Evolutionary conservation across 2,329 filamentous ascomycete species (phyloP).

Genomic region (Anthostomella pinea): DNA sequence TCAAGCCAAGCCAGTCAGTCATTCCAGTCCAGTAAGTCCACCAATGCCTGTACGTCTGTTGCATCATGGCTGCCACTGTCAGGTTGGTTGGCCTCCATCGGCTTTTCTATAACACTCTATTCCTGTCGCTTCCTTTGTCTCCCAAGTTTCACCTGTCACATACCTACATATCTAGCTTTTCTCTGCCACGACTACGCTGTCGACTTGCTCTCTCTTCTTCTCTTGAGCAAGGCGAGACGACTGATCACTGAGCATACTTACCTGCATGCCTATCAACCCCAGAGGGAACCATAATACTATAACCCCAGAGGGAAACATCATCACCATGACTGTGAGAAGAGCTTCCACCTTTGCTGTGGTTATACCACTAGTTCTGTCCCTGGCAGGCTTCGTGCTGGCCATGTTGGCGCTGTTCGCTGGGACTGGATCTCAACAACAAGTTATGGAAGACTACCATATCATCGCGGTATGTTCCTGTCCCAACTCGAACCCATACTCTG

Average conservation of each 20-base stretch:
- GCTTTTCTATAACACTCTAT: too few species aligned
- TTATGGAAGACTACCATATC: conserved; percentile 38
- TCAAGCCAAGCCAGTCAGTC: too few species aligned
- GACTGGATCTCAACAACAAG: conserved; percentile 32
- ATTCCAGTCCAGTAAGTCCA: too few species aligned
- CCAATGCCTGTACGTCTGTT: too few species aligned
- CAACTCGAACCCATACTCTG: not conserved
- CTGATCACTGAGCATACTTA: too few species aligned
- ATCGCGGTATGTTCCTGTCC: conserved; percentile 31
- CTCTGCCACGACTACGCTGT: too few species aligned
- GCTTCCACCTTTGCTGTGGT: conserved; percentile 20
- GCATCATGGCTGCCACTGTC: not conserved
- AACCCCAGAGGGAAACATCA: too few species aligned
- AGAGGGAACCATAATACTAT: too few species aligned
- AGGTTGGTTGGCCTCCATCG: not conserved
- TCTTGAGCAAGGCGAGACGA: too few species aligned
- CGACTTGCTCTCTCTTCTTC: too few species aligned
- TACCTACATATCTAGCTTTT: too few species aligned
- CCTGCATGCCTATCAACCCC: too few species aligned
- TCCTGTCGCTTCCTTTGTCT: not conserved
- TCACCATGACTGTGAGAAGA: conserved; percentile 10
- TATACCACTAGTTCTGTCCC: conserved; percentile 33
- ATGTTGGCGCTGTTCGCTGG: conserved; percentile 38
- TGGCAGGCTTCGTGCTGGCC: conserved; percentile 35
- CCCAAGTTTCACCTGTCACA: conserved; percentile 2